Base-by-base conservation (phyloP, 2,329 filamentous ascomycete genomes). In the Ophiostoma perfectum region DNA sequence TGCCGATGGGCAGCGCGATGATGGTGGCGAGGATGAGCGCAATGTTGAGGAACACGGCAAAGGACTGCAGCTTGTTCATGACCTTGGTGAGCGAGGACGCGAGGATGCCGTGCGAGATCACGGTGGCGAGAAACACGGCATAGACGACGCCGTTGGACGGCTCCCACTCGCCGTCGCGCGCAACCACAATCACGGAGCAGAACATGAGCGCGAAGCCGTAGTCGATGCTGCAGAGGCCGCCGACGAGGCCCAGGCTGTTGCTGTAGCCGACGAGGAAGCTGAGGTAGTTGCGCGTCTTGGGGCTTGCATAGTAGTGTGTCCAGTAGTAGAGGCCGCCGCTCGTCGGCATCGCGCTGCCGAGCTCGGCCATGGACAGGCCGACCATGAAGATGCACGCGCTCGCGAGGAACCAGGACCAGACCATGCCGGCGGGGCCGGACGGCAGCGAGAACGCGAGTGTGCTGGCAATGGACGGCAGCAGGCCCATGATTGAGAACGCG, bases 371-470 rank as follows among this genome's bases (percentile, higher is more conserved):
- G 36, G 86, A 84, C 60, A 88, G 77, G 2, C 84, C 84, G 66
- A 88, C 84, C 44, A 86, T 75, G 70, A 88, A 84, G 70, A 87
- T 86, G 71, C 85, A 83, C 38, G 77, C 78, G 67, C 81, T 83
- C 11, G 85, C 84, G n/a, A 82, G 75, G 70, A 88, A 83, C 85
- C 85, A 88, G 2, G 83, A 82, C 84, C 86, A 88, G 67, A 88
- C 84, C 81, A 88, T 85, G 4, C 85, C 86, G 3, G 81, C 84
- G 0, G 85, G 85, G 0, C 86, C 86, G 5, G 84, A 82, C 1
- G 86, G 84, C 55, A 88, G 78, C 4, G 84, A 86, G 72, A 87
- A 88, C 0, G 83, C 74, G 12, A 88, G 76, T 0, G 85, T 87
- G 42, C 83, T 84, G 5, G 85, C 84, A 70, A 88, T 87, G 4